Base-by-base conservation (phyloP, 225 moss, liverwort and hornwort genomes). In the Marchantia paleacea region DNA sequence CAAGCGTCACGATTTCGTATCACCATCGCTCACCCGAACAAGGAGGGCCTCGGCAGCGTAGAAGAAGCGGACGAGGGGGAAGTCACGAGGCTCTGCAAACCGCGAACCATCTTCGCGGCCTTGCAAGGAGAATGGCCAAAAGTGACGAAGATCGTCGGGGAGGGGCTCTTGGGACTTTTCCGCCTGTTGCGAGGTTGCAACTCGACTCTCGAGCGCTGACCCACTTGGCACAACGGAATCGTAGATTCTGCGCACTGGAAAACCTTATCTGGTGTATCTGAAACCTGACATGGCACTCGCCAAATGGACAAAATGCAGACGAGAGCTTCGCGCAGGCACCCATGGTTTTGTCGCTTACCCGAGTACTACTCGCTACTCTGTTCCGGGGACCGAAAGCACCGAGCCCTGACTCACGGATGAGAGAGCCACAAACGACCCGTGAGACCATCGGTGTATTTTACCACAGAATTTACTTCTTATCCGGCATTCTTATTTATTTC, bases 241-340 rank as follows among this genome's bases (percentile, higher is more conserved):
- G 75, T 12, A 7, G 12, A 8, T 78, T 15, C 52, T 50, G 18
- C 0, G 20, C 29, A 14, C 31, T 8, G 13, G 14, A 1, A 8
- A 64, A 13, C 66, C 78, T 67, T 64, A 64, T 78, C 67, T 66
- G 22, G 11, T 48, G 52, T 11, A 29, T 60, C 76, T 16, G 31
- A 20, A 78, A 26, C 10, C 78, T 50, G 65, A 78, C 78, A 7
- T 78, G 78, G 65, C 78, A 26, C 60, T 62, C 58, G 72, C 57
- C 52, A 73, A 74, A 28, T 74, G 61, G 72, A 28, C 72, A 2
- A 39, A 39, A 39, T 39, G 39, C 39, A 2, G 39, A 39, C 39
- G 39, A 39, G 39, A n/a, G 39, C 39, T 39, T 39, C 39, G 2
- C 39, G 39, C 39, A 39, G 39, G 39, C 39, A 39, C 39, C 39